Percentiles rank a stretch among this genome's conserved stretches.
Conservation (phyloP, 2,329 filamentous ascomycete species). For the Diaporthe longicolla region DNA sequence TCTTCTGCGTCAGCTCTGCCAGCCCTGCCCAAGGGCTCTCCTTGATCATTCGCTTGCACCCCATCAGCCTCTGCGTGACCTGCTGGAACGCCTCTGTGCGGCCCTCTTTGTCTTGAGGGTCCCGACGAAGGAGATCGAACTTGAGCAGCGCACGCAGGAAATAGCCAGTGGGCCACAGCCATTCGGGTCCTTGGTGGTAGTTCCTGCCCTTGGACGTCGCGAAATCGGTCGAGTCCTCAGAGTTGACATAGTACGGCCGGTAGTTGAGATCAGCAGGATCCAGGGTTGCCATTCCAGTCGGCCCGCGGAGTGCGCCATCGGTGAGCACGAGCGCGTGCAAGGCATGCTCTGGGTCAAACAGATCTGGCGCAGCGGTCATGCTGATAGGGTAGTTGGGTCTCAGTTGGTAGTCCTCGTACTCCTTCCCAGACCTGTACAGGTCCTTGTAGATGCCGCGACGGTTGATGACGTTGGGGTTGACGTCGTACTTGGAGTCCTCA, state of each 20-base stretch:
- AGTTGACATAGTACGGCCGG: conserved; percentile 93
- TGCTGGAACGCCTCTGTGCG: conserved; percentile 94
- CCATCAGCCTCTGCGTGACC: conserved; percentile 84
- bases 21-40: conserved; percentile 90
- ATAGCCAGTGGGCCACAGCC: conserved; percentile 97
- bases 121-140: conserved; percentile 85
- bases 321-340: conserved; percentile 84
- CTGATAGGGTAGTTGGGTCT: conserved; percentile 95
- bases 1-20: conserved; percentile 92
- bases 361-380: conserved; percentile 91
- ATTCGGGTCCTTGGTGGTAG: conserved; percentile 98
- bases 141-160: conserved; percentile 92
- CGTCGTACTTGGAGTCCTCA: conserved; percentile 83
- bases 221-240: conserved; percentile 92
- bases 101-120: conserved; percentile 68
- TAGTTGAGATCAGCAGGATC: conserved; percentile 95
- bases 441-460: conserved; percentile 98
- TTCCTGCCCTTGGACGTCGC: conserved; percentile 94
- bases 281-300: conserved; percentile 94
- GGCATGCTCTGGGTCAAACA: conserved; percentile 86
- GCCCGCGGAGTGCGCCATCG: conserved; percentile 85
- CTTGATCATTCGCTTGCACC: conserved; percentile 87
- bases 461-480: conserved; percentile 85
- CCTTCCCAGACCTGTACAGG: conserved; percentile 91
- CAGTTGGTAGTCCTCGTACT: conserved; percentile 97